A percentile compares a stretch with the other conserved stretches of the same genome.
These are phyloP conservation scores for Senna siamea DNA, from an alignment of 306 rosid genomes.

Conservation along the genomic window DNA sequence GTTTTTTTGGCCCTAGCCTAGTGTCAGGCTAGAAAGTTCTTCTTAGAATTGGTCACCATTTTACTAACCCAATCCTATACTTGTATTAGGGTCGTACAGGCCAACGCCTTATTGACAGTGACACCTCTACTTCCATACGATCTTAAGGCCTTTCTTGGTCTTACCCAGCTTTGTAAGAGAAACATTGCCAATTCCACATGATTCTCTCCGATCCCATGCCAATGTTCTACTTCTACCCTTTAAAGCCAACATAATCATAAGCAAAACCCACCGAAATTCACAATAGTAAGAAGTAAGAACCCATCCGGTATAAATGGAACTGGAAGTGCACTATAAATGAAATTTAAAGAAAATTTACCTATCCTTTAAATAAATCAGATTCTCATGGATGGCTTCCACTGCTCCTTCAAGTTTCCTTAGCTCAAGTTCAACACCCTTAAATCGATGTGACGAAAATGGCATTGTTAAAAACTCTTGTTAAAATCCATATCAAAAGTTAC, in stretches of 20 bases:
- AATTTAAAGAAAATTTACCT: conserved; percentile 42
- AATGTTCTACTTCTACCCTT: not conserved
- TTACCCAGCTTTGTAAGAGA: not conserved
- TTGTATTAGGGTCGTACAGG: too few species aligned
- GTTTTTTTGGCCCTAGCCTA: too few species aligned
- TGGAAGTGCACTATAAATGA: not conserved
- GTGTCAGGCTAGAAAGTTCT: too few species aligned
- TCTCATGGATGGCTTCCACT: conserved; percentile 59
- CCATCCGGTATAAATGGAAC: conserved; percentile 17
- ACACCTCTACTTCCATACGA: too few species aligned
- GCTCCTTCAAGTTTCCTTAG: conserved; percentile 61
- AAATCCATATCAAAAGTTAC: not conserved
- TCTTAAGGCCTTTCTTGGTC: not conserved
- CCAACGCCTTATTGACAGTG: not conserved
- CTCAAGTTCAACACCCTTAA: conserved; percentile 69
- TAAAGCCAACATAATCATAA: not conserved
- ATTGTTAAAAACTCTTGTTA: not conserved
- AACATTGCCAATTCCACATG: conserved; percentile 1
- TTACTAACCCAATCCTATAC: too few species aligned
- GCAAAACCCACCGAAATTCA: not conserved
- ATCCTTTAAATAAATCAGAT: conserved; percentile 50
- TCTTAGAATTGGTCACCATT: too few species aligned
- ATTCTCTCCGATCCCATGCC: conserved; percentile 1
- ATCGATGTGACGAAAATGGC: conserved; percentile 22
- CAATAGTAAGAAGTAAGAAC: conserved; percentile 1